These are phyloP conservation scores for Cutaneotrichosporon cyanovorans DNA, from an alignment of 1,284 basidiomycete species.

Conservation along the genomic window DNA sequence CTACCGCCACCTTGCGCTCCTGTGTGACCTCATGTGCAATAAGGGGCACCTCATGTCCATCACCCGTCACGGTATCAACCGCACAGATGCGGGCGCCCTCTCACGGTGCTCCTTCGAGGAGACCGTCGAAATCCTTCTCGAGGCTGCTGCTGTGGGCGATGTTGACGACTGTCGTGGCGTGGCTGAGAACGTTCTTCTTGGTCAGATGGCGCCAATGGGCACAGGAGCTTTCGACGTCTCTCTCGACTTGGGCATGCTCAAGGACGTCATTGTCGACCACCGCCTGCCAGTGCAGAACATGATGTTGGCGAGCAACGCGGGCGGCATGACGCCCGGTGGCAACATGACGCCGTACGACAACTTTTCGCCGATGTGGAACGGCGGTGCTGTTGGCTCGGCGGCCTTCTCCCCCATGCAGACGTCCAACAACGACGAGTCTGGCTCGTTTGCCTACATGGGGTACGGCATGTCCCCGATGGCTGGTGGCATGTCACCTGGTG, in stretches of 20 bases:
- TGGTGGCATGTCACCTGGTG: conserved; percentile 58
- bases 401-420: conserved; percentile 91
- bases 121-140: conserved; percentile 98
- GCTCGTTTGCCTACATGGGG: conserved; percentile 55
- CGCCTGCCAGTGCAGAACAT: conserved; percentile 78
- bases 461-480: conserved; percentile 69
- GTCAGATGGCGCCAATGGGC: conserved; percentile 97
- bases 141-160: conserved; percentile 95
- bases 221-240: conserved; percentile 93
- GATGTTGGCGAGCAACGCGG: conserved; percentile 69
- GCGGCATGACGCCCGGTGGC: conserved; percentile 80
- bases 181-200: conserved; percentile 96
- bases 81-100: conserved; percentile 90
- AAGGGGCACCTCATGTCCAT: conserved; percentile 95
- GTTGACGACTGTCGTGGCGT: conserved; percentile 97
- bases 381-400: conserved; percentile 67
- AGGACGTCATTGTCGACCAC: conserved; percentile 97
- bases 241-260: conserved; percentile 95
- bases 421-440: conserved; percentile 68
- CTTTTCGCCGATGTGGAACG: conserved; percentile 56
- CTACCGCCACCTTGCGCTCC: conserved; percentile 88
- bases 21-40: conserved; percentile 98
- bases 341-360: conserved; percentile 90
- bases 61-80: conserved; percentile 98
- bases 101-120: conserved; percentile 99